These are phyloP conservation scores for Heritiera littoralis DNA, from an alignment of 345 rosid genomes.

Conservation along the genomic window DNA sequence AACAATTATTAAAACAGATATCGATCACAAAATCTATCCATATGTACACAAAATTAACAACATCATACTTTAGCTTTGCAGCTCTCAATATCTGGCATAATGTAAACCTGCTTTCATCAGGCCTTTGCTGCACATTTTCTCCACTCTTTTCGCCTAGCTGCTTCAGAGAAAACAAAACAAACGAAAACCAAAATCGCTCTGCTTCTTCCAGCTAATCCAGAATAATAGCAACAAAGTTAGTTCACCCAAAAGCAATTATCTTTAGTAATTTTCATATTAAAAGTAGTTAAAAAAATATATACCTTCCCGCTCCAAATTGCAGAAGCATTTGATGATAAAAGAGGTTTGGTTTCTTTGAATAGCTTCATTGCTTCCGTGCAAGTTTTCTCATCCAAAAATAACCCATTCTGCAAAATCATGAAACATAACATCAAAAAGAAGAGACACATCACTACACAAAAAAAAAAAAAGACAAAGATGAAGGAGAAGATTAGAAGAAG, in stretches of 20 bases:
- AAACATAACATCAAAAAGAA: not conserved
- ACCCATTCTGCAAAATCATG: conserved; percentile 50
- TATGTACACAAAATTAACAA: conserved; percentile 14
- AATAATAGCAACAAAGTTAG: conserved; percentile 12
- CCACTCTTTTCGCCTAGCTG: conserved; percentile 53
- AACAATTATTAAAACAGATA: not conserved
- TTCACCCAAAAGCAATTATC: not conserved
- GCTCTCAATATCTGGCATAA: conserved; percentile 74
- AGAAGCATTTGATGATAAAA: conserved; percentile 48
- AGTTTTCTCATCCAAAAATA: conserved; percentile 56
- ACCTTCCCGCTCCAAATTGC: conserved; percentile 72
- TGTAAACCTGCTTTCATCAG: conserved; percentile 50
- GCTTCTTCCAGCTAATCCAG: conserved; percentile 72
- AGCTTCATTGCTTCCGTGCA: conserved; percentile 50
- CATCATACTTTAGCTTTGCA: conserved; percentile 69
- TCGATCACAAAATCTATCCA: not conserved
- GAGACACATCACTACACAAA: not conserved
- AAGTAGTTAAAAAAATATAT: conserved; percentile 2
- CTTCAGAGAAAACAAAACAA: conserved; percentile 64
- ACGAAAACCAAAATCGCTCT: conserved; percentile 84
- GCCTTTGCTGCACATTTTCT: conserved; percentile 31
- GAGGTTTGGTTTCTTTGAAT: conserved; percentile 69
- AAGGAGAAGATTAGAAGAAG: no score
- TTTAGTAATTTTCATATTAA: not conserved
- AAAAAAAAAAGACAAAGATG: no score